Evolutionary conservation across 108 stramenopile species (phyloP).

Genomic region (Conticribra guillardii): DNA sequence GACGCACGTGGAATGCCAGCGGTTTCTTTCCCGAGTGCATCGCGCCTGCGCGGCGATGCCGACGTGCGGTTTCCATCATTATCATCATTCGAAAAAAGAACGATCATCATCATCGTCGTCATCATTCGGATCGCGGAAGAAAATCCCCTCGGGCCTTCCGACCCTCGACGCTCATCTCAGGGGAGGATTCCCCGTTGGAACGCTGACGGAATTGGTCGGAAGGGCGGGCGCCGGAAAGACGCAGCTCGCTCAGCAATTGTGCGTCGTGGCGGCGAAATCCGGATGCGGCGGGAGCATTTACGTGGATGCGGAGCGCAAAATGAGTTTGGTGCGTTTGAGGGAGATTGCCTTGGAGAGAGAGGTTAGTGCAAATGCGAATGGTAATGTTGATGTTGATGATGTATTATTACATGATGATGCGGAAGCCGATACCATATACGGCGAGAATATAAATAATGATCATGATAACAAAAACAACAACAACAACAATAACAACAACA

Average conservation of each 20-base stretch:
- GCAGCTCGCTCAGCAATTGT: conserved; percentile 77
- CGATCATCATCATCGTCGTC: background rate
- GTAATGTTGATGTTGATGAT: background rate
- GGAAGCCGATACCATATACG: too few relatives aligned
- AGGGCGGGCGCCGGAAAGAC: conserved; percentile 82
- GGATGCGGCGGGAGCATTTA: conserved; percentile 66
- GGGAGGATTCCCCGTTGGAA: conserved; percentile 72
- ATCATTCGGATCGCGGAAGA: conserved; percentile 6
- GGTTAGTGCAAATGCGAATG: background rate
- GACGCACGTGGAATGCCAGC: conserved; percentile 62
- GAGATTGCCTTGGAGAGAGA: conserved; percentile 58
- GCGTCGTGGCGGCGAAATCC: conserved; percentile 61
- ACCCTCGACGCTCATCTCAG: conserved; percentile 59
- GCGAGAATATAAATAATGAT: too few relatives aligned
- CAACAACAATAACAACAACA: too few relatives aligned
- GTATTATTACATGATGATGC: background rate
- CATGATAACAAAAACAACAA: too few relatives aligned
- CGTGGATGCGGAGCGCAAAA: conserved; percentile 84
- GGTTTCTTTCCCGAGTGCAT: conserved; percentile 51
- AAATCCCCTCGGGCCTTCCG: conserved; percentile 62
- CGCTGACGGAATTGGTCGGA: conserved; percentile 79
- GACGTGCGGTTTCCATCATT: conserved; percentile 35
- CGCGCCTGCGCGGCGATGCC: conserved; percentile 47
- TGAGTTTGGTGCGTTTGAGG: conserved; percentile 62
- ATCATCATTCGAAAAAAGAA: background rate